A percentile compares a stretch with the other conserved stretches of the same genome.
Conservation (phyloP, 2,329 filamentous ascomycete species). For the Paecilomyces sp. region DNA sequence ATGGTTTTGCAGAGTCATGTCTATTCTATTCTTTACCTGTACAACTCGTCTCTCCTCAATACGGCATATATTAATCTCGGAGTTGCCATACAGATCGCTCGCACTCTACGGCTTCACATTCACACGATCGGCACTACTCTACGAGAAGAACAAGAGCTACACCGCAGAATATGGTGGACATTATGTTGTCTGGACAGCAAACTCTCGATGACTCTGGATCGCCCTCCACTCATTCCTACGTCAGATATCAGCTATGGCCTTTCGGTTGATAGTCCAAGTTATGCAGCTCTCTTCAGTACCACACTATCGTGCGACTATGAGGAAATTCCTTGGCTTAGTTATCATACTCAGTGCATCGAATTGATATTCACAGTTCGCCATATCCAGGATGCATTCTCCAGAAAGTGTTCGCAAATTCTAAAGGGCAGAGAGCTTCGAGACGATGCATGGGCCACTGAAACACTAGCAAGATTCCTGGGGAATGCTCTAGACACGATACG, state of each 20-base stretch:
- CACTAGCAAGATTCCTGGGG: slow-evolving; percentile 12
- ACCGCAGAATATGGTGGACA: slow-evolving; percentile 45
- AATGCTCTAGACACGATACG: slow-evolving; percentile 14
- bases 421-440: background rate
- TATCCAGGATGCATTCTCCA: slow-evolving; percentile 29
- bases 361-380: slow-evolving; percentile 23
- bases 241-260: slow-evolving; percentile 17
- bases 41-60: slow-evolving; percentile 39
- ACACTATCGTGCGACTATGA: slow-evolving; percentile 20
- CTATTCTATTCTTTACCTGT: slow-evolving; percentile 37
- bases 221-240: slow-evolving; percentile 31
- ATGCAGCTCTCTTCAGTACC: slow-evolving; percentile 8
- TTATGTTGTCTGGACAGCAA: slow-evolving; percentile 42
- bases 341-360: slow-evolving; percentile 23
- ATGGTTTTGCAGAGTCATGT: slow-evolving; percentile 40
- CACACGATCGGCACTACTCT: slow-evolving; percentile 30
- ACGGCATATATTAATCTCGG: slow-evolving; percentile 34
- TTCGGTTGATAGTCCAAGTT: slow-evolving; percentile 1
- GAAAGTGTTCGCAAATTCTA: background rate
- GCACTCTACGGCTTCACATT: slow-evolving; percentile 39
- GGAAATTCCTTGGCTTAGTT: slow-evolving; percentile 34
- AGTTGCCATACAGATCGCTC: slow-evolving; percentile 34
- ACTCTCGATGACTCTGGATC: slow-evolving; percentile 39
- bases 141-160: slow-evolving; percentile 28
- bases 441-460: background rate